phyloP scores from a whole-genome alignment of 768 basidiomycete genomes.

The Serpula lacrymans region DNA sequence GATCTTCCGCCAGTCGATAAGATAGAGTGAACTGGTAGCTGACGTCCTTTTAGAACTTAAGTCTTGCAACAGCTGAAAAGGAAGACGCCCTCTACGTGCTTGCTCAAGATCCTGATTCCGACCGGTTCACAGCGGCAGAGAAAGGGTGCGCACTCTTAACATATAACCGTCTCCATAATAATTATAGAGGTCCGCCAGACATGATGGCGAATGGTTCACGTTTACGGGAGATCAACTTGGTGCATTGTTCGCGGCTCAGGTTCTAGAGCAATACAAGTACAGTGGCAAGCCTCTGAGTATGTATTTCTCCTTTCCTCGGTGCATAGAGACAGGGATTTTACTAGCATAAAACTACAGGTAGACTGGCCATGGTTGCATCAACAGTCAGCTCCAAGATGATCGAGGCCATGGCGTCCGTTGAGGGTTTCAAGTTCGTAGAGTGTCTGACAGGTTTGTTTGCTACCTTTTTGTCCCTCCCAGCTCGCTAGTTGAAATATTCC shows the following conservation, averaged over 20 bases:
- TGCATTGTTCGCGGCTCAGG: constrained; percentile 45
- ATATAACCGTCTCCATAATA: constrained; percentile 1
- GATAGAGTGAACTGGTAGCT: constrained; percentile 2
- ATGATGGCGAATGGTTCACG: constrained; percentile 56
- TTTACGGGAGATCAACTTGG: constrained; percentile 91
- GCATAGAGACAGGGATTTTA: constrained; percentile 39
- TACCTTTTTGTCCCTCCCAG: constrained; percentile 1
- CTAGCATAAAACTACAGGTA: constrained; percentile 42
- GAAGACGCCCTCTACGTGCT: constrained; percentile 61
- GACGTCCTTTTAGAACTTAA: constrained; percentile 55
- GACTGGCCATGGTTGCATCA: constrained; percentile 82
- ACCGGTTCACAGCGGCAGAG: constrained; percentile 78
- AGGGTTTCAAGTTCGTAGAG: constrained; percentile 83
- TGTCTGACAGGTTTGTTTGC: constrained; percentile 67
- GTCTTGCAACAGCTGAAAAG: constrained; percentile 57
- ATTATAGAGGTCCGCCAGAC: constrained; percentile 21
- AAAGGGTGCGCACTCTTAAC: constrained; percentile 41
- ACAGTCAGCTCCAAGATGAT: constrained; percentile 93
- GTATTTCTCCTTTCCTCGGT: constrained; percentile 37
- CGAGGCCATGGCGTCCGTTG: constrained; percentile 64
- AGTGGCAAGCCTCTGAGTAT: constrained; percentile 44
- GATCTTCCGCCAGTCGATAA: too few relatives aligned
- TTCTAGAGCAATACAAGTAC: constrained; percentile 41
- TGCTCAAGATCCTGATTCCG: constrained; percentile 89
- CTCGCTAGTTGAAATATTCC: constrained; percentile 10